These are phyloP conservation scores for Immersiporthe knoxdaviesiana DNA, from an alignment of 2,329 filamentous ascomycete genomes.

Conservation along the genomic window DNA sequence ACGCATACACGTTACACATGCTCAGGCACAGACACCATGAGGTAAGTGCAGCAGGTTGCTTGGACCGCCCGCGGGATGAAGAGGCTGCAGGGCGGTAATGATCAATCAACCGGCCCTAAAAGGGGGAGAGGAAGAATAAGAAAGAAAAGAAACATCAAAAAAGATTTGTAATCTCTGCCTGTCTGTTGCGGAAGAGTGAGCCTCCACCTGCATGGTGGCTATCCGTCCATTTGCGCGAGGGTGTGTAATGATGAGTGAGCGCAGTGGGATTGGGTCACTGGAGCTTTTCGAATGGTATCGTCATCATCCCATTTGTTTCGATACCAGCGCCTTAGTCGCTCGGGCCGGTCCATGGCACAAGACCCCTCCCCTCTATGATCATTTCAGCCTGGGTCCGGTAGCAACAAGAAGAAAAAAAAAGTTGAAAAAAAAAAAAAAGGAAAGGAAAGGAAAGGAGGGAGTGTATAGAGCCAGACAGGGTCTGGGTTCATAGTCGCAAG, in stretches of 20 bases:
- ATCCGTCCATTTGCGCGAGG: neutral
- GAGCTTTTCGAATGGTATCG: neutral
- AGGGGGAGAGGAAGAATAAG: neutral
- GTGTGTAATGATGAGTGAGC: neutral
- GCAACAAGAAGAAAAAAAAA: neutral
- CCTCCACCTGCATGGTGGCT: slow-evolving; percentile 1
- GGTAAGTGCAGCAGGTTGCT: neutral
- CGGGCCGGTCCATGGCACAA: neutral
- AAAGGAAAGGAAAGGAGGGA: too few relatives aligned
- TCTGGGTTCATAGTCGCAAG: neutral
- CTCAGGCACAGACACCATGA: neutral
- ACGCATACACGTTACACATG: neutral
- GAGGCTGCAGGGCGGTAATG: neutral
- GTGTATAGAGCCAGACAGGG: neutral
- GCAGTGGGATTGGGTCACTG: neutral
- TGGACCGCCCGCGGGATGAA: neutral
- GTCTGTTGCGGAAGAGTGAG: neutral
- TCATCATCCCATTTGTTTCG: neutral
- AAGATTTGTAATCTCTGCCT: neutral
- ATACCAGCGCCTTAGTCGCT: neutral
- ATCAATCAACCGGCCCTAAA: neutral
- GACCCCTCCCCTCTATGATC: neutral
- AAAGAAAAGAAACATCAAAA: neutral
- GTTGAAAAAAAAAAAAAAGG: too few relatives aligned
- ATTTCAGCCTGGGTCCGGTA: neutral